phyloP scores from a whole-genome alignment of 495 filamentous ascomycete genomes.

The Penicillium soppii region DNA sequence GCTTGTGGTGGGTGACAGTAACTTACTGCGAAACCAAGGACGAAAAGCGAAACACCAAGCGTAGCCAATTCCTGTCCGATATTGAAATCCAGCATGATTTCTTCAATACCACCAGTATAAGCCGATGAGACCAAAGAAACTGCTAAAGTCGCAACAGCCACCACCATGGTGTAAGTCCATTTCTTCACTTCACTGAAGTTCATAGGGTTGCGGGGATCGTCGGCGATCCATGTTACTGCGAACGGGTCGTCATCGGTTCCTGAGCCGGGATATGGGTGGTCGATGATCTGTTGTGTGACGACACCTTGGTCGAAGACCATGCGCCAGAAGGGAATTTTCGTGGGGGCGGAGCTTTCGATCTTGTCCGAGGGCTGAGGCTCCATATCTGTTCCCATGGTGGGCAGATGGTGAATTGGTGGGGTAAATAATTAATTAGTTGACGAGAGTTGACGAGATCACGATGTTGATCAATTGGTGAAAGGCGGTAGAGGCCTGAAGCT shows the following conservation, averaged over 20 bases:
- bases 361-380: slow-evolving; percentile 22
- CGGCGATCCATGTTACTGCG: slow-evolving; percentile 68
- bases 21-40: slow-evolving; percentile 69
- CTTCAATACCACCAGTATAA: slow-evolving; percentile 67
- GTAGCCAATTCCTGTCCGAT: slow-evolving; percentile 60
- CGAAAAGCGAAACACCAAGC: slow-evolving; percentile 71
- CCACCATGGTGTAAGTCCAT: slow-evolving; percentile 66
- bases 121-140: slow-evolving; percentile 78
- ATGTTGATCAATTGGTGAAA: too few relatives aligned
- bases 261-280: slow-evolving; percentile 61
- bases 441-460: neutral
- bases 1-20: neutral
- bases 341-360: slow-evolving; percentile 30
- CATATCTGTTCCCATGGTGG: slow-evolving; percentile 31
- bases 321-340: slow-evolving; percentile 44
- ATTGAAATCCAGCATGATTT: slow-evolving; percentile 60
- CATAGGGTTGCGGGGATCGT: slow-evolving; percentile 73
- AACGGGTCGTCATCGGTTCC: slow-evolving; percentile 76
- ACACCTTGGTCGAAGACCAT: slow-evolving; percentile 53
- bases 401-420: slow-evolving; percentile 2
- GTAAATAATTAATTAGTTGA: neutral
- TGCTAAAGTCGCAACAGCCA: slow-evolving; percentile 67
- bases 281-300: slow-evolving; percentile 55
- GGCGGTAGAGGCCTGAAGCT: neutral
- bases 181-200: slow-evolving; percentile 59